Conservation (phyloP, 73 alveolate species). For the Symbiodinium pilosum region DNA sequence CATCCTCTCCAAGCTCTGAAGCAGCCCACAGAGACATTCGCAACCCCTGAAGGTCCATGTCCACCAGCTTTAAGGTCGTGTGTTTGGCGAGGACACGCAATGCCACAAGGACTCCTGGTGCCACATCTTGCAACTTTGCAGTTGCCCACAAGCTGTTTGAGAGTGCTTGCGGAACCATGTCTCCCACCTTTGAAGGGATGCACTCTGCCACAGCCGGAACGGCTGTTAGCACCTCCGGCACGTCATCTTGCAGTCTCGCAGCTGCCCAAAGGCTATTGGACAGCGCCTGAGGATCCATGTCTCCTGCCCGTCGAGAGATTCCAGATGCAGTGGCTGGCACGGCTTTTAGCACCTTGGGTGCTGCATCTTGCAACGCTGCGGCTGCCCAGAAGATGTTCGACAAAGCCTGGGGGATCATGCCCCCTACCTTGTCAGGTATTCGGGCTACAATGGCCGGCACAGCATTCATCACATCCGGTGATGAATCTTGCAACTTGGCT, state of each 20-base stretch:
- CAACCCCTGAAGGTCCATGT: too few species aligned
- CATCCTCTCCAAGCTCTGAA: too few species aligned
- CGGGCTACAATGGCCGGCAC: neutral
- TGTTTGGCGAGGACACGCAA: too few species aligned
- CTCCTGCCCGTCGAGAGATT: neutral
- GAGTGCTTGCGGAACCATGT: conserved; percentile 32
- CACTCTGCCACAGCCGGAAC: conserved; percentile 1
- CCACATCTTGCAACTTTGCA: too few species aligned
- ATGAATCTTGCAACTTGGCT: conserved; percentile 12
- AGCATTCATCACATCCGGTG: neutral
- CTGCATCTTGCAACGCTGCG: neutral
- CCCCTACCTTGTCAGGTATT: neutral
- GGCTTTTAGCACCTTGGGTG: too few species aligned
- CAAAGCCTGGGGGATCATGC: conserved; percentile 5
- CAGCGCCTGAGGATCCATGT: neutral
- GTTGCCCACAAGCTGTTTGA: conserved; percentile 57
- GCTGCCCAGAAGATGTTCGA: neutral
- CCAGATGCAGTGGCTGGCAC: too few species aligned
- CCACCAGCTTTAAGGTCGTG: too few species aligned
- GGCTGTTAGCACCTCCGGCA: neutral
- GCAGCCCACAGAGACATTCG: too few species aligned
- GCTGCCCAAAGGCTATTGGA: neutral
- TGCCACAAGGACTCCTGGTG: too few species aligned
- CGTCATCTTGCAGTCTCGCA: neutral
- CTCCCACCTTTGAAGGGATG: neutral